Evolutionary conservation across 768 basidiomycete species (phyloP).

Genomic region (Pulveroboletus sp.): DNA sequence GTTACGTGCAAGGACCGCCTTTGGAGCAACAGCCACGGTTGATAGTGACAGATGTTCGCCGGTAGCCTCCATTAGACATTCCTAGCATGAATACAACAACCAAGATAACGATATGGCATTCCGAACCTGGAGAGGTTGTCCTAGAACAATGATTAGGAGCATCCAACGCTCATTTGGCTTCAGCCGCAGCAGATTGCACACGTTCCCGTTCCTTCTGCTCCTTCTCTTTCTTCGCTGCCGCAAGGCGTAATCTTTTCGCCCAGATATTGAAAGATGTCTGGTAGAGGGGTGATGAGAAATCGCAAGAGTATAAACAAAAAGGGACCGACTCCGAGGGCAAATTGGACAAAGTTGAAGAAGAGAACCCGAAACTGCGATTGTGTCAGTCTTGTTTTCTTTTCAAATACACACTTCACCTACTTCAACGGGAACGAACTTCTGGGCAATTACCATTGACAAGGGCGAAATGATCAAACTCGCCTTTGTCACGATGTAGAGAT

Average conservation of each 20-base stretch:
- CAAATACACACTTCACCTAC: slow-evolving; percentile 35
- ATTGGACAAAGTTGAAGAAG: slow-evolving; percentile 80
- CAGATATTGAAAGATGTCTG: slow-evolving; percentile 76
- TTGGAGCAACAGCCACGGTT: slow-evolving; percentile 30
- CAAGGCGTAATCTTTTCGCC: slow-evolving; percentile 60
- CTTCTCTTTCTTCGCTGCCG: slow-evolving; percentile 49
- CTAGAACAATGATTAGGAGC: too few relatives aligned
- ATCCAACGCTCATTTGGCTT: slow-evolving; percentile 16
- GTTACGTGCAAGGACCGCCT: slow-evolving; percentile 39
- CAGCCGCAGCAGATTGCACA: slow-evolving; percentile 17
- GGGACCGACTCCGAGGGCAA: slow-evolving; percentile 65
- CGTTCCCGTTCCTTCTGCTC: slow-evolving; percentile 35
- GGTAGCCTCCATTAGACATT: slow-evolving; percentile 7
- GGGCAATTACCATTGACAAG: slow-evolving; percentile 69
- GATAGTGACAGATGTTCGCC: slow-evolving; percentile 28
- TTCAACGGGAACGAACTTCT: slow-evolving; percentile 75
- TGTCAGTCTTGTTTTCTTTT: slow-evolving; percentile 2
- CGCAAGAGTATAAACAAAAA: slow-evolving; percentile 1
- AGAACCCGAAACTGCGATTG: slow-evolving; percentile 72
- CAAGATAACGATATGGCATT: neutral
- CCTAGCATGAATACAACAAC: slow-evolving; percentile 15
- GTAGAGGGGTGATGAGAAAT: neutral
- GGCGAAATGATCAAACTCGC: slow-evolving; percentile 82
- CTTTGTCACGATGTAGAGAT: slow-evolving; percentile 40
- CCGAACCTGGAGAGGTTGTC: neutral